A percentile compares a stretch with the other conserved stretches of the same genome.
phyloP scores from a whole-genome alignment of 495 filamentous ascomycete genomes.

The Penicillium turbatum region DNA sequence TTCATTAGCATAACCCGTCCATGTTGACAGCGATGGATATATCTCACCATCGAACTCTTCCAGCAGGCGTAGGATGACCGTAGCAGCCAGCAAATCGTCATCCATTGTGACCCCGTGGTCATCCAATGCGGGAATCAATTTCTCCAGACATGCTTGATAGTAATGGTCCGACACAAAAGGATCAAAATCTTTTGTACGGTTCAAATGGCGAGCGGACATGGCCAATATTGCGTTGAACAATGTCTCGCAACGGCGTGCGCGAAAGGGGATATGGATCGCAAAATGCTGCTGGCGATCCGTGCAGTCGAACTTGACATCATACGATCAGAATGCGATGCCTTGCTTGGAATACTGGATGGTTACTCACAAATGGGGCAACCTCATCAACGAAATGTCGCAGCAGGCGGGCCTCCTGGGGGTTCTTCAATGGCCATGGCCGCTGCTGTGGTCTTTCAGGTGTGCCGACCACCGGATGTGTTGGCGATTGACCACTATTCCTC shows the following conservation, averaged over 20 bases:
- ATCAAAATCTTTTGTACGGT: constrained; percentile 44
- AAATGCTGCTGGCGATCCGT: constrained; percentile 55
- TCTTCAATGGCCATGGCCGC: constrained; percentile 22
- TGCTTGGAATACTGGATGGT: neutral
- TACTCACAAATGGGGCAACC: constrained; percentile 22
- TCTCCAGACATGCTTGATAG: constrained; percentile 46
- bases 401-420: constrained; percentile 19
- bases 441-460: neutral
- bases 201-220: constrained; percentile 52
- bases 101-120: constrained; percentile 46
- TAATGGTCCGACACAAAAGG: constrained; percentile 45
- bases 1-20: neutral
- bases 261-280: constrained; percentile 47
- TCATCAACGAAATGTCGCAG: constrained; percentile 24
- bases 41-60: constrained; percentile 57
- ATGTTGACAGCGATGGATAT: neutral
- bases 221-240: constrained; percentile 58
- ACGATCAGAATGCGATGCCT: neutral
- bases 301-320: constrained; percentile 48
- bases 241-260: constrained; percentile 46
- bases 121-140: constrained; percentile 47
- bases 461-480: neutral
- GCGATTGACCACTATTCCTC: neutral
- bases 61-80: constrained; percentile 56
- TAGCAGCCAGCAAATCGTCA: constrained; percentile 56